Evolutionary conservation across 257 asterid species (phyloP).

Genomic region (Pogostemon cablin): DNA sequence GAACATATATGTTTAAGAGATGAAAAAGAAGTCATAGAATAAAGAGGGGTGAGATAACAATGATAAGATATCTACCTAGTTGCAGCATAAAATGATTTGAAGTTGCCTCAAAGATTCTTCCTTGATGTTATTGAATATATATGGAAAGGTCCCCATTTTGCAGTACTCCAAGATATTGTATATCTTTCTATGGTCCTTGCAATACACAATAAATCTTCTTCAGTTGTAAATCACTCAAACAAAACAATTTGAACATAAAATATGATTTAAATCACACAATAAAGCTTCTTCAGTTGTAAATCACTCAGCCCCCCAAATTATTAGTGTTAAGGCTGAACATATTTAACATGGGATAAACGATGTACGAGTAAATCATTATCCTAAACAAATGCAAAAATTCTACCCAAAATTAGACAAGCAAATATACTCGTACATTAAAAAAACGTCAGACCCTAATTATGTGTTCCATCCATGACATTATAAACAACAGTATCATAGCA

Average conservation of each 20-base stretch:
- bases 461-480: no score
- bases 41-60: neutral
- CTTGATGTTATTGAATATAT: slow-evolving; percentile 69
- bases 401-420: no score
- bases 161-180: slow-evolving; percentile 90
- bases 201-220: slow-evolving; percentile 32
- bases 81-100: slow-evolving; percentile 96
- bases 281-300: neutral
- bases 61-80: slow-evolving; percentile 54
- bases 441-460: no score
- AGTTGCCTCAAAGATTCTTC: slow-evolving; percentile 78
- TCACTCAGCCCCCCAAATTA: no score
- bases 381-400: no score
- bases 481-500: no score
- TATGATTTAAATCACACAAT: neutral
- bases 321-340: no score
- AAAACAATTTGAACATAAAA: neutral
- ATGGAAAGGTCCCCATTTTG: slow-evolving; percentile 94
- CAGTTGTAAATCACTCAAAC: slow-evolving; percentile 22
- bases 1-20: neutral
- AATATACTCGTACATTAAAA: no score
- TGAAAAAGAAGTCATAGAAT: slow-evolving; percentile 16
- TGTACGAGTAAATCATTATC: no score
- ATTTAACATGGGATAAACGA: no score
- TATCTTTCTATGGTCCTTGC: slow-evolving; percentile 84